phyloP scores from a whole-genome alignment of 208 protist genomes.

The Porcisia hertigi region DNA sequence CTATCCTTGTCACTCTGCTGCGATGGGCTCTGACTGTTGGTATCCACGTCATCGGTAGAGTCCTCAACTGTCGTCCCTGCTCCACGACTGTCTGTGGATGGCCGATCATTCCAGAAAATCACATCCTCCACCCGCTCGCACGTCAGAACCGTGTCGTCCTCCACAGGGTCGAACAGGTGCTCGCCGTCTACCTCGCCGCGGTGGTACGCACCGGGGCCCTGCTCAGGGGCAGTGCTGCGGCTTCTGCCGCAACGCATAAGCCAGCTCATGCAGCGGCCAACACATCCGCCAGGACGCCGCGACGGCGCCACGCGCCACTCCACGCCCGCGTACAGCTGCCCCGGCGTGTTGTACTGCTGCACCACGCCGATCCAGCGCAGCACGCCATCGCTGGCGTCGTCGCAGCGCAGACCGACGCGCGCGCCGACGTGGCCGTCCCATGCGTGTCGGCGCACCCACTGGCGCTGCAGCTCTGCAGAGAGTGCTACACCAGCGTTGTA shows the following conservation, averaged over 20 bases:
- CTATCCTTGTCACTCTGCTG: constrained; percentile 20
- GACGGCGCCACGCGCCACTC: constrained; percentile 43
- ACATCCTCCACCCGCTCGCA: constrained; percentile 45
- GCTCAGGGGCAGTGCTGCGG: not conserved
- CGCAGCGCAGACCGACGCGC: constrained; percentile 24
- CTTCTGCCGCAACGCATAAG: not conserved
- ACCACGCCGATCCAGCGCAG: constrained; percentile 58
- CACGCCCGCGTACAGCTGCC: constrained; percentile 52
- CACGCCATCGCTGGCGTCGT: constrained; percentile 28
- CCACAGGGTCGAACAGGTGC: constrained; percentile 47
- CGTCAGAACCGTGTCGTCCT: constrained; percentile 38
- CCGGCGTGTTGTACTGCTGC: constrained; percentile 38
- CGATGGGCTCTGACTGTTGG: not conserved
- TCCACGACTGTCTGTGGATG: not conserved
- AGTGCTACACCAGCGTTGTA: constrained; percentile 30
- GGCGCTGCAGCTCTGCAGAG: constrained; percentile 24
- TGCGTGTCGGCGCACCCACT: constrained; percentile 34
- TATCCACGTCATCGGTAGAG: not conserved
- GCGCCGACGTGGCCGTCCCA: constrained; percentile 42
- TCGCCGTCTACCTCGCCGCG: constrained; percentile 61
- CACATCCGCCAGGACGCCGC: constrained; percentile 14
- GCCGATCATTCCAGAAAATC: not conserved
- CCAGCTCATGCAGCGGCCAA: not conserved
- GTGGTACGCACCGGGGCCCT: constrained; percentile 29
- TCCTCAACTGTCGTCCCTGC: not conserved